A percentile compares a stretch with the other conserved stretches of the same genome.
Conservation (phyloP, 1,284 basidiomycete genomes). For the Hemileia vastatrix region DNA sequence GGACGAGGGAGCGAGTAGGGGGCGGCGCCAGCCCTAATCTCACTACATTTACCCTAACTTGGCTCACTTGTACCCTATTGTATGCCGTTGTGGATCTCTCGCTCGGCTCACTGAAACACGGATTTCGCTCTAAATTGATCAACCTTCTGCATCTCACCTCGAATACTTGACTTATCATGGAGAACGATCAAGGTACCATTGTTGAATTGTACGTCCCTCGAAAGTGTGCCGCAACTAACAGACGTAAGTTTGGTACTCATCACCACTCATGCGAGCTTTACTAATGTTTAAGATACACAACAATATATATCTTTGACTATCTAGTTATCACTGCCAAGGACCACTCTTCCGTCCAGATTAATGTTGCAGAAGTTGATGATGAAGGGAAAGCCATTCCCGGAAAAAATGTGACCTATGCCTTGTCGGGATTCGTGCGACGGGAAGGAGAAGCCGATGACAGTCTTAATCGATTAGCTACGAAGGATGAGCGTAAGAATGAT, state of each 20-base stretch:
- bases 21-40: background rate
- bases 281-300: conserved; percentile 31
- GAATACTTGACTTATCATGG: conserved; percentile 2
- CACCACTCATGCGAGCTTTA: conserved; percentile 38
- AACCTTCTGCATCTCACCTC: background rate
- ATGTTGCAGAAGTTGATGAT: conserved; percentile 86
- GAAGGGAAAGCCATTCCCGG: conserved; percentile 79
- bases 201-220: conserved; percentile 99
- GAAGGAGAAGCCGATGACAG: conserved; percentile 96
- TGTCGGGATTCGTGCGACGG: conserved; percentile 85
- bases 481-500: conserved; percentile 89
- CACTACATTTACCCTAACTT: background rate
- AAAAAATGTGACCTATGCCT: conserved; percentile 75
- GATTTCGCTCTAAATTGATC: background rate
- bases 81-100: background rate
- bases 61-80: background rate
- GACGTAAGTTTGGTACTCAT: conserved; percentile 15
- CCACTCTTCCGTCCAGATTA: conserved; percentile 95
- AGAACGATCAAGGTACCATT: conserved; percentile 67
- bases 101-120: background rate
- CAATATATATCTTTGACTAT: conserved; percentile 47
- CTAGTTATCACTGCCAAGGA: conserved; percentile 96
- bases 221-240: conserved; percentile 58
- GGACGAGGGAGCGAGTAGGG: background rate
- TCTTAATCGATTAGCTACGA: conserved; percentile 89